A percentile compares a stretch with the other conserved stretches of the same genome.
phyloP scores from a whole-genome alignment of 148 eudicot species.

The Nyssa sinensis region DNA sequence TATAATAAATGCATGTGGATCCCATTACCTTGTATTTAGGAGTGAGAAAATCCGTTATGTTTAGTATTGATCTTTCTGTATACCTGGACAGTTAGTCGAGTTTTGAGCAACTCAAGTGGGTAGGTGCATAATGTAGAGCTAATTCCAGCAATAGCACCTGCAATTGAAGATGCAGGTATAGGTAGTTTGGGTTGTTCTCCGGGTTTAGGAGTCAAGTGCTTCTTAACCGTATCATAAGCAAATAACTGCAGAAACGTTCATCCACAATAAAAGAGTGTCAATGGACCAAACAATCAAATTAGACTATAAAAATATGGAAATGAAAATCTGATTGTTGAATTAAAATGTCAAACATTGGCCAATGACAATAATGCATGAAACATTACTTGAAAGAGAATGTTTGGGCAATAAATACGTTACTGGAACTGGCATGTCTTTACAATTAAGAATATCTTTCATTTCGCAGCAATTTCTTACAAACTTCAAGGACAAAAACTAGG shows the following conservation, averaged over 20 bases:
- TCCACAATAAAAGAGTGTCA: conserved; percentile 1
- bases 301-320: too few species aligned
- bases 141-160: conserved; percentile 96
- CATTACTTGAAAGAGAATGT: too few species aligned
- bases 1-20: too few species aligned
- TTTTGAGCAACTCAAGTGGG: conserved; percentile 96
- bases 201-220: conserved; percentile 65
- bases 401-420: too few species aligned
- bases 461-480: background rate
- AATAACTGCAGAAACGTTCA: conserved; percentile 56
- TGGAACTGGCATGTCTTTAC: too few species aligned
- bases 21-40: too few species aligned
- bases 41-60: too few species aligned
- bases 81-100: conserved; percentile 95
- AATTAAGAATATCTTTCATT: background rate
- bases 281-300: too few species aligned
- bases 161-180: conserved; percentile 78
- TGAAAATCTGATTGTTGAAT: too few species aligned
- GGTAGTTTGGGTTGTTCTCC: conserved; percentile 74
- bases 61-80: too few species aligned
- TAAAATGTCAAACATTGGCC: too few species aligned
- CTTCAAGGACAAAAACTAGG: background rate
- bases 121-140: conserved; percentile 81
- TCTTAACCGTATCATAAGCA: conserved; percentile 87
- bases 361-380: too few species aligned